A percentile compares a stretch with the other conserved stretches of the same genome.
Evolutionary conservation across 1,284 basidiomycete species (phyloP).

Genomic region (Cryptococcus jaspeensis): DNA sequence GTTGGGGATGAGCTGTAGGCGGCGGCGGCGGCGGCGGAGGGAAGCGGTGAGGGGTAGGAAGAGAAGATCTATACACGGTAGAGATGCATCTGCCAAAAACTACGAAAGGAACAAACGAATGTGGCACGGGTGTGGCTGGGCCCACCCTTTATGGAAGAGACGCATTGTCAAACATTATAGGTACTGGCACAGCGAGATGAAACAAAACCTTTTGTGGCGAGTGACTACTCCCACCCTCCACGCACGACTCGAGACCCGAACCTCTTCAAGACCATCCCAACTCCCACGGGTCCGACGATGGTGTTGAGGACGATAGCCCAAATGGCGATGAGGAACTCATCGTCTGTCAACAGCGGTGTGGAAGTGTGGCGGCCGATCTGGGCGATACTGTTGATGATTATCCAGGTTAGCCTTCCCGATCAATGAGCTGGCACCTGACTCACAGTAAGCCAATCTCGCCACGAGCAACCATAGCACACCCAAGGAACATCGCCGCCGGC

Average conservation of each 20-base stretch:
- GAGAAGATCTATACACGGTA: not conserved
- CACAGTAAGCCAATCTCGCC: slow-evolving; percentile 59
- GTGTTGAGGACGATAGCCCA: slow-evolving; percentile 60
- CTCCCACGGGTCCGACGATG: slow-evolving; percentile 54
- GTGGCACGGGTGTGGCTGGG: no score
- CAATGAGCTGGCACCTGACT: slow-evolving; percentile 21
- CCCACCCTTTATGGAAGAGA: no score
- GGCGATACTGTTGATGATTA: slow-evolving; percentile 23
- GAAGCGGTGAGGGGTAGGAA: no score
- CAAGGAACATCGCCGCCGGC: slow-evolving; percentile 43
- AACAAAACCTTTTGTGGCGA: not conserved
- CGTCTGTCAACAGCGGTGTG: slow-evolving; percentile 46
- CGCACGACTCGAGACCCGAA: slow-evolving; percentile 38
- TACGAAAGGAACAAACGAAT: not conserved
- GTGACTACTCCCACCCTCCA: slow-evolving; percentile 39
- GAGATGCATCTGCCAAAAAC: not conserved
- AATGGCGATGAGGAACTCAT: slow-evolving; percentile 54
- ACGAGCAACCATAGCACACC: slow-evolving; percentile 57
- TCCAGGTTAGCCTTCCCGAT: no score
- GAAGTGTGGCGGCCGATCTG: slow-evolving; percentile 33
- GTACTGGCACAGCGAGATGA: not conserved
- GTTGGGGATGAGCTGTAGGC: slow-evolving; percentile 8
- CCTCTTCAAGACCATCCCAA: slow-evolving; percentile 50
- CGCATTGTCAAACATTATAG: no score
- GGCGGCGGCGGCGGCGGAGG: no score